These are phyloP conservation scores for Closterium sp. DNA, from an alignment of 139 green algal genomes.

Conservation along the genomic window DNA sequence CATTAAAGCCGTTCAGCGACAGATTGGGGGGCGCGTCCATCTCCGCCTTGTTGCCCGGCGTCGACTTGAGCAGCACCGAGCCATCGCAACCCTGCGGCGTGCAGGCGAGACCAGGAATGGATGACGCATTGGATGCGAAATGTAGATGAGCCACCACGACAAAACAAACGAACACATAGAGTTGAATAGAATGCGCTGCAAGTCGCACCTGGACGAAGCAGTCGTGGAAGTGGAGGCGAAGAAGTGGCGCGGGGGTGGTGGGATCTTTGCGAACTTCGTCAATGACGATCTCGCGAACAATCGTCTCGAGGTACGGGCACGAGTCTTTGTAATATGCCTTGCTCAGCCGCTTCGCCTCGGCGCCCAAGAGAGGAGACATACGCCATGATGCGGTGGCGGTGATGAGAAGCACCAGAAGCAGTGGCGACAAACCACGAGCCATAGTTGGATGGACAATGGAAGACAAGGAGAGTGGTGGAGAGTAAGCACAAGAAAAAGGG, in stretches of 20 bases:
- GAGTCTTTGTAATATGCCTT: background rate
- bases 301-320: background rate
- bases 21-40: background rate
- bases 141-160: background rate
- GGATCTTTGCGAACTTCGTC: background rate
- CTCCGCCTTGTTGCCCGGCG: background rate
- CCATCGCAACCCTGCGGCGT: slow-evolving; percentile 6
- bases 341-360: background rate
- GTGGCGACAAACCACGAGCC: background rate
- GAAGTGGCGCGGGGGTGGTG: background rate
- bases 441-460: background rate
- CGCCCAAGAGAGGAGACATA: background rate
- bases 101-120: too few species aligned
- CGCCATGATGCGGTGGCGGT: background rate
- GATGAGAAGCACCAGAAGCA: background rate
- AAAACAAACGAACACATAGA: background rate
- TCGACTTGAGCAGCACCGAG: slow-evolving; percentile 5
- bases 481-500: background rate
- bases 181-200: background rate
- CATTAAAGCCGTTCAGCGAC: background rate
- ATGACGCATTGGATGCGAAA: background rate
- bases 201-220: slow-evolving; percentile 4
- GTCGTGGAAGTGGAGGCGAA: slow-evolving; percentile 18
- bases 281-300: background rate
- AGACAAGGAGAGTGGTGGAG: background rate